phyloP scores from a whole-genome alignment of 148 eudicot genomes.

The Cornus florida region DNA sequence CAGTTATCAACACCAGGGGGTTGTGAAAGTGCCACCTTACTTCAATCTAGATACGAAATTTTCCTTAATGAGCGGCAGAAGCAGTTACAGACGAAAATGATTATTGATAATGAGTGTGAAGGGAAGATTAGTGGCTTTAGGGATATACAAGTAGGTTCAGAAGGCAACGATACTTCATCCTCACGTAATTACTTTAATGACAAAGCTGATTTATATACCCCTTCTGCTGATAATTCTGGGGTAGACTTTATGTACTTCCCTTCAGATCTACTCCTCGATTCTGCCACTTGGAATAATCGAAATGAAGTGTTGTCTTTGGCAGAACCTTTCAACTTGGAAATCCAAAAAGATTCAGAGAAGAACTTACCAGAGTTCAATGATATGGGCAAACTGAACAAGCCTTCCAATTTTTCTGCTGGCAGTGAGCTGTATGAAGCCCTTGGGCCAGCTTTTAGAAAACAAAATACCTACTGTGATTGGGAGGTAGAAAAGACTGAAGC shows the following conservation, averaged over 20 bases:
- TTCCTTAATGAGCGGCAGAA: constrained; percentile 12
- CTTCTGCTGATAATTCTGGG: constrained; percentile 23
- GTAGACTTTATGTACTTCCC: neutral
- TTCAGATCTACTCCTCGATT: constrained; percentile 3
- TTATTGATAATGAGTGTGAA: constrained; percentile 16
- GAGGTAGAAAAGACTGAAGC: constrained; percentile 34
- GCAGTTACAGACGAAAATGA: constrained; percentile 22
- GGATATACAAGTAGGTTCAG: constrained; percentile 17
- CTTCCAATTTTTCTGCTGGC: constrained; percentile 54
- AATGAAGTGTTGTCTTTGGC: constrained; percentile 2
- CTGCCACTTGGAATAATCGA: constrained; percentile 18
- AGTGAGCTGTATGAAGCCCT: constrained; percentile 86
- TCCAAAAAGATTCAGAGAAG: constrained; percentile 31
- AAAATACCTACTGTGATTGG: constrained; percentile 38
- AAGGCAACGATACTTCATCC: constrained; percentile 17
- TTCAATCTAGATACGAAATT: constrained; percentile 27
- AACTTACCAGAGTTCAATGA: constrained; percentile 12
- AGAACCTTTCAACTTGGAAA: constrained; percentile 16
- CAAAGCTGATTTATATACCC: neutral
- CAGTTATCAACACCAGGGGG: constrained; percentile 24
- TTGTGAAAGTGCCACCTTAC: constrained; percentile 24
- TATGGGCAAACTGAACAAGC: constrained; percentile 1
- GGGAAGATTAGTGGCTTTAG: constrained; percentile 15
- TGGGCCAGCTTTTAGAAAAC: constrained; percentile 60
- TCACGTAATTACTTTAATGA: constrained; percentile 21